Evolutionary conservation across 305 asterid species (phyloP), one percentile per base, ranked within the genome.

Genomic region (Plantago lanceolata): DNA sequence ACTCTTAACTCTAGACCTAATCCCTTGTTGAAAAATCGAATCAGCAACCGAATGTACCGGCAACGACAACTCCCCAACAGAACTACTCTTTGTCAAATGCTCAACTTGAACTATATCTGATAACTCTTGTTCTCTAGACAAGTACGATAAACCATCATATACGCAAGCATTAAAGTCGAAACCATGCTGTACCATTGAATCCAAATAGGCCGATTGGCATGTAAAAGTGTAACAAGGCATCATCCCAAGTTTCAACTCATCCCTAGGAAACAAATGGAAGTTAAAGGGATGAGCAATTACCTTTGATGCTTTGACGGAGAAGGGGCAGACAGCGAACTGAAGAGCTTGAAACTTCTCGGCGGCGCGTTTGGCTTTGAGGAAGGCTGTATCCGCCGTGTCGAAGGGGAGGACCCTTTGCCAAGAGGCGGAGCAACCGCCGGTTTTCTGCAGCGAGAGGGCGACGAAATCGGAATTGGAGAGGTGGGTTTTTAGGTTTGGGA

Each of bases 121-220:
- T 49, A 81, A 81, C 80, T 93, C 98, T 76, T 93, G 97, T 26
- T 81, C 85, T 78, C 85, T 85, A 57, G 98, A 93, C 81, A 89
- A 64, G 84, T 84, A 89, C 53, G 97, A 89, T 79, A 93, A 85
- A 68, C 97, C 98, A 64, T 85, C 80, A 75, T 83, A 69, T 73
- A 92, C 84, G 85, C 98, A 93, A 58, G 91, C 88, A 79, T 93
- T 93, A 55, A 89, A 84, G 83, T 93, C 98, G 76, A 89, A 93
- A 72, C 92, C 97, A 71, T 87, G 90, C 59, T 59, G 81, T 21
- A 87, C 92, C 96, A 89, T 84, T 19, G 97, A 75, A 53, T 81
- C 70, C 77, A 93, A 76, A 74, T 83, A 78, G 20, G 97, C 84
- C 19, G 97, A 75, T 66, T 93, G 97, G 68, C 94, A 85, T 47